These are phyloP conservation scores for Aureobasidium mangrovei DNA, from an alignment of 2,329 filamentous ascomycete genomes.

Conservation along the genomic window DNA sequence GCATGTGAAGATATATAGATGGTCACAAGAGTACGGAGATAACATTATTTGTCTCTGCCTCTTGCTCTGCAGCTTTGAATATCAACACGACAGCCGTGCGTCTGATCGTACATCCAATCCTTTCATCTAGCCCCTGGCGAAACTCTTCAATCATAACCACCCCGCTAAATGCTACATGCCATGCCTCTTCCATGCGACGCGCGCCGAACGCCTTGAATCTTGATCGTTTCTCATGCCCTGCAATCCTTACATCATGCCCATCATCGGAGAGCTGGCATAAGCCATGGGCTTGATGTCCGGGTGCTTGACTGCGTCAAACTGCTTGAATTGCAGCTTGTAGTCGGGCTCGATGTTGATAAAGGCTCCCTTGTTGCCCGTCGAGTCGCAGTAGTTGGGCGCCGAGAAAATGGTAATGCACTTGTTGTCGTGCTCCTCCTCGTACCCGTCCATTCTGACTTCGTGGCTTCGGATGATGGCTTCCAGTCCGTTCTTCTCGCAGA, in stretches of 20 bases:
- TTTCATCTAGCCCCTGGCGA: background rate
- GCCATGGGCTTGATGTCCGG: conserved; percentile 93
- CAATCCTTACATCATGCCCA: conserved; percentile 51
- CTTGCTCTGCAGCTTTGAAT: background rate
- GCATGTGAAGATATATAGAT: conserved; percentile 8
- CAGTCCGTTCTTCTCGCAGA: conserved; percentile 92
- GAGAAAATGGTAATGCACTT: conserved; percentile 98
- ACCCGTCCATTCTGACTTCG: conserved; percentile 98
- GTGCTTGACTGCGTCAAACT: conserved; percentile 95
- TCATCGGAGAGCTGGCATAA: conserved; percentile 75
- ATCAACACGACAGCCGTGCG: background rate
- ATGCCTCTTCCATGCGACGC: conserved; percentile 6
- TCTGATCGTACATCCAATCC: conserved; percentile 6
- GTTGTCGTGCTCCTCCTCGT: conserved; percentile 93
- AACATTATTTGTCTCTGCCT: background rate
- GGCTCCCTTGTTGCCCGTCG: conserved; percentile 94
- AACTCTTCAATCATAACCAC: background rate
- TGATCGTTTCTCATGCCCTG: background rate
- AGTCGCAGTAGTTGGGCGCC: conserved; percentile 93
- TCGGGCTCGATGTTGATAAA: conserved; percentile 95
- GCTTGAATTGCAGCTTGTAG: conserved; percentile 82
- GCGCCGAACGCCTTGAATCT: conserved; percentile 6
- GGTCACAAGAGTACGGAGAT: background rate
- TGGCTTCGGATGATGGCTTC: conserved; percentile 95
- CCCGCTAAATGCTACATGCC: conserved; percentile 2